Evolutionary conservation across 1,284 basidiomycete species (phyloP), one percentile per base, ranked within the genome.

Genomic region (Ceratobasidium sp.): DNA sequence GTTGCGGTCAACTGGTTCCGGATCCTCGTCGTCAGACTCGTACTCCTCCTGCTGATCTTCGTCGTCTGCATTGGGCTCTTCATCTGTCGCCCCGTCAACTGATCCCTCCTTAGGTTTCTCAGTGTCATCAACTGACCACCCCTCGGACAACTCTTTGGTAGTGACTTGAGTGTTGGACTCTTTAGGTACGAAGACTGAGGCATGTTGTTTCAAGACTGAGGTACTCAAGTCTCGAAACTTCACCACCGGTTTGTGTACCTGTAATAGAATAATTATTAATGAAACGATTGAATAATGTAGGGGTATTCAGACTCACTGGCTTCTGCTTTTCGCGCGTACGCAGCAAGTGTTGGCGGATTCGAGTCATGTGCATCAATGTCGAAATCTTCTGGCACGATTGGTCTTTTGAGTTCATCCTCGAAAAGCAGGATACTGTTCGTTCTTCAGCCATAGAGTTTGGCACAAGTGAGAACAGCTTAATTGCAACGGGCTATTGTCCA

Each of bases 371-470:
- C 7, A 84, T 78, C 9, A 86, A 77, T 2, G 82, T 84, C 23
- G 70, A 71, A 10, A 81, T 77, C n/a, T 82, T 78, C 73, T 85
- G 83, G 44, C 80, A 79, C 7, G 80, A 81, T 13, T 83, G 82
- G n/a, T 77, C 66, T 7, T 44, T 83, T 56, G 82, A 81, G 70
- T 86, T 85, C 38, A 85, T 78, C 82, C 84, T 84, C 2, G 84
- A 85, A 62, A 86, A 83, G 1, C 80, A 83, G 4, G 85, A 86
- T 26, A 81, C 83, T 23, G 86, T 86, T 3, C 83, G 81, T 78
- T 86, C 85, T 65, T 86, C 85, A 6, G 84, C 80, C 85, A 86
- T 87, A 0, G 84, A 86, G 80, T 86, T 86, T 28, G 83, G 82
- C 7, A 83, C 80, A 17, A 84, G 78, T 2, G 83, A 83, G 77